phyloP scores from a whole-genome alignment of 2,329 filamentous ascomycete species.

The Colletotrichum higginsianum region DNA sequence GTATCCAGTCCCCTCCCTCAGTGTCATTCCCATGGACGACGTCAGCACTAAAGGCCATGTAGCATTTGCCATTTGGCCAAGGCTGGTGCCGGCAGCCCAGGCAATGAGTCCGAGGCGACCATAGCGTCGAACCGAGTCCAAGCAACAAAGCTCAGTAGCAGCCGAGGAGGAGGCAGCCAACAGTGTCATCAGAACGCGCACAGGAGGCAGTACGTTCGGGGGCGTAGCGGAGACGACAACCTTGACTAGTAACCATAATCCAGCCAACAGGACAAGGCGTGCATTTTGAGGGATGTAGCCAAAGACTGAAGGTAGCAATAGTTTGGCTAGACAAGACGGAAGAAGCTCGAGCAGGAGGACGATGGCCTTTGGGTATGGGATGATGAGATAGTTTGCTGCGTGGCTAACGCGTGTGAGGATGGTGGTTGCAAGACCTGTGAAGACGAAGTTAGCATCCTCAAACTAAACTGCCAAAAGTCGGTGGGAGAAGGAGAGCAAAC shows the following conservation, averaged over 20 bases:
- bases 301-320: constrained; percentile 48
- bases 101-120: constrained; percentile 50
- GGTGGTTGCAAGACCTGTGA: constrained; percentile 49
- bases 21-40: constrained; percentile 45
- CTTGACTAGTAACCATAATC: constrained; percentile 48
- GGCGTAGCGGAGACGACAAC: constrained; percentile 47
- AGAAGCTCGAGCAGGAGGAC: constrained; percentile 51
- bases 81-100: constrained; percentile 53
- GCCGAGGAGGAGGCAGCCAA: constrained; percentile 49
- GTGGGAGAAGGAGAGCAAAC: background rate
- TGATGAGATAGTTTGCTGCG: constrained; percentile 52
- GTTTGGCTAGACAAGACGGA: constrained; percentile 48
- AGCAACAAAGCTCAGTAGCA: constrained; percentile 50
- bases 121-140: constrained; percentile 50
- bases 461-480: too few relatives aligned
- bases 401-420: constrained; percentile 49
- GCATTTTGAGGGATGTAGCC: constrained; percentile 47
- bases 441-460: background rate
- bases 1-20: constrained; percentile 49
- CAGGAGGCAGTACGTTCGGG: constrained; percentile 51
- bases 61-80: constrained; percentile 48
- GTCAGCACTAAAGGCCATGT: constrained; percentile 50
- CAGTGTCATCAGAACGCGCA: constrained; percentile 49
- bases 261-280: constrained; percentile 46
- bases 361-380: constrained; percentile 50